Evolutionary conservation across 1,284 basidiomycete genomes (phyloP).

Genomic region (Boletus sp.): DNA sequence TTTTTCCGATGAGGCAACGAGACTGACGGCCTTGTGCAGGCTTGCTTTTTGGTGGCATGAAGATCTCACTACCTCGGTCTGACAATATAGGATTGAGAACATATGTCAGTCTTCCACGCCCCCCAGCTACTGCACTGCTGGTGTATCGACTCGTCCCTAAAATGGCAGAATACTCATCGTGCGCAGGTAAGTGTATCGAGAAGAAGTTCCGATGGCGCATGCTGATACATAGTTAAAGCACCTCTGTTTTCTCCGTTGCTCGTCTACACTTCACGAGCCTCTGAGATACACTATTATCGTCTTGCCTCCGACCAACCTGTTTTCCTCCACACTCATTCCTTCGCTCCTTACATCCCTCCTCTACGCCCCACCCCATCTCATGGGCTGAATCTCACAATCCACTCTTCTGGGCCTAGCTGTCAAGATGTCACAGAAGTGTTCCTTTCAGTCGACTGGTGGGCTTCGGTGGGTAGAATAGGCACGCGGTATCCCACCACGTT

Average conservation of each 20-base stretch:
- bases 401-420: constrained; percentile 55
- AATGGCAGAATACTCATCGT: constrained; percentile 17
- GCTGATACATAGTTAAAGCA: constrained; percentile 35
- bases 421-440: constrained; percentile 41
- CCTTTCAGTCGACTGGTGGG: constrained; percentile 63
- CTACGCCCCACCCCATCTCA: constrained; percentile 22
- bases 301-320: constrained; percentile 42
- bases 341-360: constrained; percentile 60
- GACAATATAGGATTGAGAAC: constrained; percentile 33
- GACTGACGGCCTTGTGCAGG: constrained; percentile 33
- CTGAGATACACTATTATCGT: constrained; percentile 73
- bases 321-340: constrained; percentile 69
- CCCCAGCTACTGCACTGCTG: constrained; percentile 59
- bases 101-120: constrained; percentile 43
- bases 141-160: constrained; percentile 54
- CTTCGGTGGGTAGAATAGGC: constrained; percentile 67
- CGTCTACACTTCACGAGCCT: constrained; percentile 51
- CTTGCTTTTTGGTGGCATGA: constrained; percentile 36
- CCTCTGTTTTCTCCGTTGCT: constrained; percentile 56
- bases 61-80: constrained; percentile 31
- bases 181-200: constrained; percentile 20
- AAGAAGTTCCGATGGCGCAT: neutral
- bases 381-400: constrained; percentile 55
- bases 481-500: constrained; percentile 71
- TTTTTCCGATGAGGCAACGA: neutral